Base-by-base conservation (phyloP, 1,284 basidiomycete species). In the Trametes versicolor region DNA sequence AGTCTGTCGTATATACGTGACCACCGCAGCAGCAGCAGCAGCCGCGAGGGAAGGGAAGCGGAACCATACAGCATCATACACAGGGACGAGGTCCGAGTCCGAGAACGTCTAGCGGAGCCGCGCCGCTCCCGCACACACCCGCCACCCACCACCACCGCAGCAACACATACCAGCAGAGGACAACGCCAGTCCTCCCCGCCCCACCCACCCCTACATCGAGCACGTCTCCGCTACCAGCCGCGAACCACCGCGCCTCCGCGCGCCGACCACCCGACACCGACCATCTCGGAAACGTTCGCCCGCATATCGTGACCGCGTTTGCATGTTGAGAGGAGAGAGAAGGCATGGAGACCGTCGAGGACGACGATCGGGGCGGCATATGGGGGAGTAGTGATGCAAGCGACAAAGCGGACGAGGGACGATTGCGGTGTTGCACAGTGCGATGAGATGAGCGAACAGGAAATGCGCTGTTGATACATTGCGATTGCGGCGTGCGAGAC, bases 261-360 rank as follows among this genome's bases (percentile, higher is more conserved):
- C 27, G 10, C 27, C 48, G 25, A 50, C 21, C 51, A 10, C 34
- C 52, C 52, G 8, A 15, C 27, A 21, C 53, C 53, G 23, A 32
- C 37, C 53, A 36, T 21, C 50, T 34, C 50, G 48, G 19, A 29
- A 19, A 51, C 32, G 21, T 34, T 41, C 8, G 36, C 47, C 47
- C 63, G 58, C 63, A 64, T 59, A 56, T 49, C 50, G 47, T 39
- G 58, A 52, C 48, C 48, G 58, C 41, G 49, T 41, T 50, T 58
- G 58, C 58, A 56, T 50, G 53, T 58, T 43, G 50, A 23, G 54
- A 45, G 54, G 19, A 9, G 27, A 49, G 37, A 47, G 29, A 23
- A 32, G 47, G 8, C 52, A 45, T 52, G 39, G 32, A 7, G 41
- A 21, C 13, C 12, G 19, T 43, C 37, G 45, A 43, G 12, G 25